Evolutionary conservation across 352 stramenopile genomes (phyloP).

Genomic region (Phytopythium oedochilum): DNA sequence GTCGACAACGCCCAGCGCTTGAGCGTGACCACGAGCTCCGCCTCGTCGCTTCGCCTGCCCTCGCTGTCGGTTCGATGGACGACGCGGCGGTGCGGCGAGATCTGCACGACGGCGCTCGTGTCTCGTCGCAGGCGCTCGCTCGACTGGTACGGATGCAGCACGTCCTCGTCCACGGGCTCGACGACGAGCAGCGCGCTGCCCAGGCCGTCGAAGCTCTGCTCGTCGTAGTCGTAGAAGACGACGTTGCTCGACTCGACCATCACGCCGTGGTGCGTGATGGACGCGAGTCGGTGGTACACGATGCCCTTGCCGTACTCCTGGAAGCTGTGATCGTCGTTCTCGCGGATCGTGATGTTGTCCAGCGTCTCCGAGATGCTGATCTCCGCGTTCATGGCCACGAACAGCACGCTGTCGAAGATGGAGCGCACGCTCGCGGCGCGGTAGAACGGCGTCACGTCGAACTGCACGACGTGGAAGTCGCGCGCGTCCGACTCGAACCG

Average conservation of each 20-base stretch:
- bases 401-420: slow-evolving; percentile 42
- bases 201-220: slow-evolving; percentile 2
- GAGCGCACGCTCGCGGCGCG: slow-evolving; percentile 20
- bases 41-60: slow-evolving; percentile 8
- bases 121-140: slow-evolving; percentile 25
- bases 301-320: slow-evolving; percentile 18
- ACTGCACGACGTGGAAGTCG: slow-evolving; percentile 39
- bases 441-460: slow-evolving; percentile 27
- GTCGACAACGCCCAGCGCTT: slow-evolving; percentile 26
- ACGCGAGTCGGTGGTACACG: slow-evolving; percentile 30
- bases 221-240: slow-evolving; percentile 13
- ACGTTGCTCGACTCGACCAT: slow-evolving; percentile 21
- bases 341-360: slow-evolving; percentile 65
- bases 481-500: slow-evolving; percentile 22
- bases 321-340: slow-evolving; percentile 49
- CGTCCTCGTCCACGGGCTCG: slow-evolving; percentile 28
- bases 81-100: slow-evolving; percentile 10
- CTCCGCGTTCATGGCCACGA: slow-evolving; percentile 54
- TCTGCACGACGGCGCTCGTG: slow-evolving; percentile 21
- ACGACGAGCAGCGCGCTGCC: slow-evolving; percentile 5
- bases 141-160: slow-evolving; percentile 29
- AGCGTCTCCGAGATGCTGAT: slow-evolving; percentile 66
- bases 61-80: background rate
- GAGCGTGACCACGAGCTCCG: slow-evolving; percentile 23
- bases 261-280: slow-evolving; percentile 13